Evolutionary conservation across 78 protist species (phyloP), one percentile per base, ranked within the genome.

Genomic region (Mastigamoeba balamuthi): DNA sequence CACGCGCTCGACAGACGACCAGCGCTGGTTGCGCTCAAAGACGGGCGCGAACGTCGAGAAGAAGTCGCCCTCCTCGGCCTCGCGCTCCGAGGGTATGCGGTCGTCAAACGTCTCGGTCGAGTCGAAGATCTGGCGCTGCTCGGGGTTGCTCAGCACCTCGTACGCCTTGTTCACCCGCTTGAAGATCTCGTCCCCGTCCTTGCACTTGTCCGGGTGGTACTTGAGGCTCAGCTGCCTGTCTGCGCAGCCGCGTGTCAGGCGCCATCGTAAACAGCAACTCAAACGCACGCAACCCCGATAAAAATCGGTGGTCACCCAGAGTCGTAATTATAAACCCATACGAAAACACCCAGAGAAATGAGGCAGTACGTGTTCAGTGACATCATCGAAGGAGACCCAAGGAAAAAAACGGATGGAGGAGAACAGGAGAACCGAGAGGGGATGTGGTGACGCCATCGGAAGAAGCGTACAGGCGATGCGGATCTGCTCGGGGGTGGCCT

Each of bases 151-250:
- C 38, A 94, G 87, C 1, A 78, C 70, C 33, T 91, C 93, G 64
- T 78, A 75, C 17, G 97, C 92, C 23, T 69, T 74, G 39, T 75
- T 81, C 29, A 93, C 41, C 28, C 67, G 7, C 77, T 90, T 90
- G 86, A 87, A 88, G 29, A 79, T 71, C 40, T 90, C 97, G 36
- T 37, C 73, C 29, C 74, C 81, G 63, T 77, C 86, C 29, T 67
- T 74, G 63, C 76, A 74, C 80, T 88, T 88, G 76, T 92, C 93
- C 30, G 95, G 95, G 79, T 92, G 95, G 39, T 84, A 78, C 43
- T 41, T 43, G n/a, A 92, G 68, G 29, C 80, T 84, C 81, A 81
- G 52, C 67, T 76, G 63, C 68, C 73, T 53, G 81, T 81, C 66
- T 42, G 40, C 3, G 43, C 4, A 68, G n/a, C n/a, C n/a, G n/a